A percentile compares a stretch with the other conserved stretches of the same genome.
Conservation (phyloP, 805 yeast genomes). For the Diddensiella transvaalensis region DNA sequence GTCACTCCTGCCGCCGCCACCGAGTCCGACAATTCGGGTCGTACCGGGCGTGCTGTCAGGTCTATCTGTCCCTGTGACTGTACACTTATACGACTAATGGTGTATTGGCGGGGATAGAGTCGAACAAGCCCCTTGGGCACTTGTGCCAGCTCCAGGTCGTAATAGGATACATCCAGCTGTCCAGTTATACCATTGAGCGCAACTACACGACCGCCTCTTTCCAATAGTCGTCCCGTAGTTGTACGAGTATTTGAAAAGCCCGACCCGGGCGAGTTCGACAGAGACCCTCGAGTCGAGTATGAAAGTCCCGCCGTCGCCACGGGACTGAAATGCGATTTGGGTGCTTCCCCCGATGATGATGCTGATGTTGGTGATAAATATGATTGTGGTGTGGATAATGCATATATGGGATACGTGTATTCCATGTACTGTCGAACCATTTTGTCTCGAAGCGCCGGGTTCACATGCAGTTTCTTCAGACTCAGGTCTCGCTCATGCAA, state of each 20-base stretch:
- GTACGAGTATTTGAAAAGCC: constrained; percentile 55
- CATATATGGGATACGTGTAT: neutral
- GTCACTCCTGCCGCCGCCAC: too few relatives aligned
- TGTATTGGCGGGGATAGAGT: neutral
- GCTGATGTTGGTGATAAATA: neutral
- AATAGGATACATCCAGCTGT: neutral
- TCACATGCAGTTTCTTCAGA: neutral
- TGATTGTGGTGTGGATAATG: neutral
- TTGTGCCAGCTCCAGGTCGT: neutral
- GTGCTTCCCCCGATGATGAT: neutral
- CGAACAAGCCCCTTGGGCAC: neutral
- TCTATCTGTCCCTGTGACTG: neutral
- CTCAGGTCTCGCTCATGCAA: neutral
- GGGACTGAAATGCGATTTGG: neutral
- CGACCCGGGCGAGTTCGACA: constrained; percentile 59
- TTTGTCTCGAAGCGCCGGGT: neutral
- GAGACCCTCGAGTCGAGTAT: constrained; percentile 64
- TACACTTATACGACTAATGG: neutral
- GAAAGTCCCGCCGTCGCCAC: constrained; percentile 73
- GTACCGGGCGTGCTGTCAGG: neutral
- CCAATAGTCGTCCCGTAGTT: constrained; percentile 66
- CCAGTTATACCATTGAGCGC: constrained; percentile 53
- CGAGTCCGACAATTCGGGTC: too few relatives aligned
- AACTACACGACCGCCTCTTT: constrained; percentile 18
- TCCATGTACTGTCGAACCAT: neutral